Conservation (phyloP, 371 early-diverging fungal genomes). For the Mortierella sp. region DNA sequence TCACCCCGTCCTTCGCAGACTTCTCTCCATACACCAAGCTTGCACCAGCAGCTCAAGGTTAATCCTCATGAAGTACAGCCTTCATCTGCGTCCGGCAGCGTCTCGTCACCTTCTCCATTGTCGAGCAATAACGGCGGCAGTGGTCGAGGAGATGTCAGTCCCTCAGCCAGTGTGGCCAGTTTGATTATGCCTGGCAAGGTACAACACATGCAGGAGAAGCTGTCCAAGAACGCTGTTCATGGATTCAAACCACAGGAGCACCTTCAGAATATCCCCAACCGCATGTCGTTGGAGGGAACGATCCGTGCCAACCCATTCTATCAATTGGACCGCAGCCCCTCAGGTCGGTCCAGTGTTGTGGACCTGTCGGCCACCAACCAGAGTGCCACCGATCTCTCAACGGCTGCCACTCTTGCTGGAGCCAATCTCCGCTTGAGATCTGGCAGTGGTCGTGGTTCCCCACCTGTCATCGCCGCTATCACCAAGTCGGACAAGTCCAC, state of each 20-base stretch:
- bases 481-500: no score
- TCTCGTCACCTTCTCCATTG: conserved; percentile 31
- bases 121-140: conserved; percentile 18
- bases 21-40: no score
- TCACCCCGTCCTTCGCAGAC: no score
- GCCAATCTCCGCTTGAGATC: conserved; percentile 8
- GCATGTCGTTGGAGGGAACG: conserved; percentile 44
- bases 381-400: no score
- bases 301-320: conserved; percentile 53
- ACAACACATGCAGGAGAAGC: conserved; percentile 25
- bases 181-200: conserved; percentile 42
- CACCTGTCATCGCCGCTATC: no score
- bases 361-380: conserved; percentile 24
- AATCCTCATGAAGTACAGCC: conserved; percentile 12
- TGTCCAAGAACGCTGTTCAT: conserved; percentile 24
- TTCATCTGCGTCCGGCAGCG: conserved; percentile 1
- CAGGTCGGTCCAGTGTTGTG: conserved; percentile 39
- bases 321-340: conserved; percentile 41
- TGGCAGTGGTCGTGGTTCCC: no score
- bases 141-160: conserved; percentile 16
- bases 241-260: conserved; percentile 48
- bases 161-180: conserved; percentile 30
- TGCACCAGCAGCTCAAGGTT: no score
- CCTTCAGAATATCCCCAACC: conserved; percentile 36
- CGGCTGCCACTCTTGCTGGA: no score